Conservation (phyloP, 306 rosid species). For the Boehmeria nivea region DNA sequence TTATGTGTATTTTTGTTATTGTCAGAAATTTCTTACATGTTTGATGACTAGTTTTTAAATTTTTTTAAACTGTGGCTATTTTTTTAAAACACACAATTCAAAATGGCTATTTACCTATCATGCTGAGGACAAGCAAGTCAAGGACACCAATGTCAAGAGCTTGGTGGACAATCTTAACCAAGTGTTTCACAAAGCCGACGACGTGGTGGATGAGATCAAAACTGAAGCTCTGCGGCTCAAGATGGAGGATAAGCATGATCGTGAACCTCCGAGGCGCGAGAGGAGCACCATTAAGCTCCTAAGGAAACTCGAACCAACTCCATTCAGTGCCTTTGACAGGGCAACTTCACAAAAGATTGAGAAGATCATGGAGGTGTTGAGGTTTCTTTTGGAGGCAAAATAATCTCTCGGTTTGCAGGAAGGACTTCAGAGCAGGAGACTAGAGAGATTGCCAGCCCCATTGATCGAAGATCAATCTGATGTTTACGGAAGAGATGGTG, state of each 20-base stretch:
- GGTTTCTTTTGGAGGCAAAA: not conserved
- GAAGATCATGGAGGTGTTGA: too few relatives aligned
- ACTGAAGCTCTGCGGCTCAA: constrained; percentile 10
- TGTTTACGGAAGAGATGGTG: constrained; percentile 8
- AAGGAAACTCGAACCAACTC: too few relatives aligned
- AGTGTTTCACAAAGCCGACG: constrained; percentile 9
- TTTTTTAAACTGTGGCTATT: too few relatives aligned
- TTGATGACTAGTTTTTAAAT: too few relatives aligned
- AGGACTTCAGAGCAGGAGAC: not conserved
- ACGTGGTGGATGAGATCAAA: constrained; percentile 31
- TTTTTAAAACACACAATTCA: too few relatives aligned
- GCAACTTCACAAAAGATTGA: not conserved
- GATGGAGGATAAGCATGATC: too few relatives aligned
- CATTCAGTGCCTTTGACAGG: not conserved
- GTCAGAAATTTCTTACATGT: too few relatives aligned
- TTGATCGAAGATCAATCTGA: not conserved
- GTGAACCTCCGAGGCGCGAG: too few relatives aligned
- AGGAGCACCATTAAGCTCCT: too few relatives aligned
- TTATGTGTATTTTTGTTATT: too few relatives aligned
- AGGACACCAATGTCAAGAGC: constrained; percentile 5
- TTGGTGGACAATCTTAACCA: constrained; percentile 17
- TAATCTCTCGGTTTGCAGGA: not conserved
- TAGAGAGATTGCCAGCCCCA: not conserved
- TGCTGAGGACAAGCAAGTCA: constrained; percentile 31
- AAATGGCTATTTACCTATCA: too few relatives aligned